Percentiles rank a stretch among this genome's conserved stretches.
These are phyloP conservation scores for Chalara sp. DNA, from an alignment of 2,329 filamentous ascomycete genomes.

Conservation along the genomic window DNA sequence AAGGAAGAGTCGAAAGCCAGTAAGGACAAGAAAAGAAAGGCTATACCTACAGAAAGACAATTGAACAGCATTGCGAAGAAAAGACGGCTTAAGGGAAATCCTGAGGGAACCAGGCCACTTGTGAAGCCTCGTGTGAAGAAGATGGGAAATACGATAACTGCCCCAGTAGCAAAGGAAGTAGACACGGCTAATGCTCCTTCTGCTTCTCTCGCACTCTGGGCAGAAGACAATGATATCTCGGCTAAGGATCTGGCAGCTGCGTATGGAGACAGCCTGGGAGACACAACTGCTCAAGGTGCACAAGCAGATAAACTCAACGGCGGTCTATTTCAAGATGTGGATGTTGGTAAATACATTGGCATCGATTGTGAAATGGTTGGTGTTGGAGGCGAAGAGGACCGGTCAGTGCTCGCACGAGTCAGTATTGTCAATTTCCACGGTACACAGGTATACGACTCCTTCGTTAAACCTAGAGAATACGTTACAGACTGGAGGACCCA, in stretches of 20 bases:
- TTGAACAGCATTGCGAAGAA: slow-evolving; percentile 27
- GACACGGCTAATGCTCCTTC: slow-evolving; percentile 36
- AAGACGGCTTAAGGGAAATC: slow-evolving; percentile 23
- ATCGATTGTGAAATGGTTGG: slow-evolving; percentile 99
- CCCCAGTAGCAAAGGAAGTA: slow-evolving; percentile 13
- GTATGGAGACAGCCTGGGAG: slow-evolving; percentile 48
- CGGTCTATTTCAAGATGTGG: slow-evolving; percentile 52
- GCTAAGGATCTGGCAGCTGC: slow-evolving; percentile 53
- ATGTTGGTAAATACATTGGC: slow-evolving; percentile 83
- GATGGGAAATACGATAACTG: slow-evolving; percentile 50
- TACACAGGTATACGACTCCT: slow-evolving; percentile 88
- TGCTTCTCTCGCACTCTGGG: slow-evolving; percentile 52
- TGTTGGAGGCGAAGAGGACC: slow-evolving; percentile 61
- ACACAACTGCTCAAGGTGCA: slow-evolving; percentile 39
- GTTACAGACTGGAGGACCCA: slow-evolving; percentile 88
- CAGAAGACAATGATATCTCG: slow-evolving; percentile 54
- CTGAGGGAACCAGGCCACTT: slow-evolving; percentile 4
- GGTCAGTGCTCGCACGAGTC: slow-evolving; percentile 76
- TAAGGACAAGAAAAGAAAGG: slow-evolving; percentile 27
- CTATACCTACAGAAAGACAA: slow-evolving; percentile 22
- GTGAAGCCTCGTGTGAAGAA: slow-evolving; percentile 11
- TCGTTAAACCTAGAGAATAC: slow-evolving; percentile 67
- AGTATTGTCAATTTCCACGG: slow-evolving; percentile 93
- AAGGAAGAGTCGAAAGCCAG: slow-evolving; percentile 35
- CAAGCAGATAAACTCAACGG: slow-evolving; percentile 52